Percentiles rank a stretch among this genome's conserved stretches.
Conservation (phyloP, 1,284 basidiomycete genomes). For the Trichosporon asahii region DNA sequence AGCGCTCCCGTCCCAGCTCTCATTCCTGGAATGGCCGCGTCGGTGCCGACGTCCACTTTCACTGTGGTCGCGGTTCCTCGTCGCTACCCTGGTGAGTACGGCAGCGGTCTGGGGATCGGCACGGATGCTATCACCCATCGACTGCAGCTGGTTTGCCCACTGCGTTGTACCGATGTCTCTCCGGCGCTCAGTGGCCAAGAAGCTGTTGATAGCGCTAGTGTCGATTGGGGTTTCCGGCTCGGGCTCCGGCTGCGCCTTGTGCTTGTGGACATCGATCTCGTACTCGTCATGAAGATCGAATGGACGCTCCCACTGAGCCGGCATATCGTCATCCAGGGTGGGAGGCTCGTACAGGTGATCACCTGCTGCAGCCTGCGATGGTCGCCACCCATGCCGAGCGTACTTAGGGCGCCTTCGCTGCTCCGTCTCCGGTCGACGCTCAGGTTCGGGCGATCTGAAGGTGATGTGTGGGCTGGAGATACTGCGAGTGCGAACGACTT, state of each 20-base stretch:
- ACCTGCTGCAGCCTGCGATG: neutral
- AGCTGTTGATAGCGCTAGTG: neutral
- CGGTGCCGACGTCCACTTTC: neutral
- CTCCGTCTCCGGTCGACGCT: neutral
- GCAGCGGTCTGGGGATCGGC: neutral
- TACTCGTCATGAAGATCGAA: conserved; percentile 6
- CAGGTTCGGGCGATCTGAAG: neutral
- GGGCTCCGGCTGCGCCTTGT: neutral
- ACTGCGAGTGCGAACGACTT: neutral
- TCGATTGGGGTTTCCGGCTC: neutral
- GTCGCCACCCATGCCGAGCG: neutral
- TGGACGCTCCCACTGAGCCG: neutral
- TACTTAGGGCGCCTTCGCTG: neutral
- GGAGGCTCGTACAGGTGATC: conserved; percentile 4
- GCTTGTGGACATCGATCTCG: neutral
- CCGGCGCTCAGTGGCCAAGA: neutral
- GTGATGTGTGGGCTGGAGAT: neutral
- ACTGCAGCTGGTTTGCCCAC: neutral
- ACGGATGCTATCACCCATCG: neutral
- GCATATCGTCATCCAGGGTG: neutral
- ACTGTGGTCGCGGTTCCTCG: neutral
- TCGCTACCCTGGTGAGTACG: neutral
- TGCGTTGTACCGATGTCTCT: neutral
- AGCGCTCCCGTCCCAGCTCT: conserved; percentile 1
- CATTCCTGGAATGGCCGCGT: neutral